Base-by-base conservation (phyloP, 495 filamentous ascomycete species). In the Cryomyces antarcticus region DNA sequence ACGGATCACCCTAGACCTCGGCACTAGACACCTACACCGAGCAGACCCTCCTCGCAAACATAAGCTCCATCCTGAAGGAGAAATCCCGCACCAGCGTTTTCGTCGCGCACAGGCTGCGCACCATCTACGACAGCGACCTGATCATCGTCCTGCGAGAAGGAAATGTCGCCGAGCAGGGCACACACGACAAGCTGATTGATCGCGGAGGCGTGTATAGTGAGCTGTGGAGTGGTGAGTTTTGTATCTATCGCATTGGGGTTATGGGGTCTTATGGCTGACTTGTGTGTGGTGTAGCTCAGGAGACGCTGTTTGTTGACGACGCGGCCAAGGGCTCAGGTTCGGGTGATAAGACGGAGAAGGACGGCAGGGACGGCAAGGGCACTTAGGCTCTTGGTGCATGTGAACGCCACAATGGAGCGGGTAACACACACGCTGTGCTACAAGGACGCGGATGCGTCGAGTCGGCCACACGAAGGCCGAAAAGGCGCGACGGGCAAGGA, bases 21-120 rank as follows among this genome's bases (percentile, higher is more conserved):
- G 92, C 89, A 0, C 66, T 97, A 38, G 89, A 97, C 55, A 95
- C 92, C 0, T 82, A 95, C 56, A 96, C 89, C 0, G 89, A 97
- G 59, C 82, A 93, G 59, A 77, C 80, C 0, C 67, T 97, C 34
- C 74, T 97, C 60, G 70, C 77, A 45, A 93, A 95, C 52, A 95
- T 96, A 59, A 93, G 93, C 55, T 80, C 78, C 53, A 93, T 97
- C 46, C 60, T 97, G 41, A 78, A 77, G 46, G 87, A 94, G 50
- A 93, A 93, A 65, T 63, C 67, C 28, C 70, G 86, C 40, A 97
- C 89, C 5, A 93, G 83, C 49, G 77, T 97, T 4, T 96, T 96
- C 50, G 78, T 97, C 6, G 89, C 89, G 28, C 89, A 97, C 54
- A 67, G 89, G 33, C 60, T 97, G 47, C 69, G 92, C 31, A 96